Evolutionary conservation across 176 grass and related monocot species (phyloP), one percentile per base, ranked within the genome.

Genomic region (Neostapfia colusana): DNA sequence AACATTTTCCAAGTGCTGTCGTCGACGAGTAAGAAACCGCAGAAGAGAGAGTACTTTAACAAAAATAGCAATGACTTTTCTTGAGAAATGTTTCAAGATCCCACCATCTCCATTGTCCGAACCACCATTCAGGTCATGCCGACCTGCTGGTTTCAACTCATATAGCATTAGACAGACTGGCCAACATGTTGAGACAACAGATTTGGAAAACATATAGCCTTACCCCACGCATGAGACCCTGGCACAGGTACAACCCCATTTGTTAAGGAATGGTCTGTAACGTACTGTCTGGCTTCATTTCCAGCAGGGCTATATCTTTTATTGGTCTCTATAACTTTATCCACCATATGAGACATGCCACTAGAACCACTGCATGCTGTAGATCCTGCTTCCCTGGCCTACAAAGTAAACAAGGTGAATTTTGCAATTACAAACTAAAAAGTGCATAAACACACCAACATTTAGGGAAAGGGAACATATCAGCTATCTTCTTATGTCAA

Each of bases 1-100:
- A 63, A 76, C 65, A 77, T 88, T 84, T 72, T 86, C 87, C 72
- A 83, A 60, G 59, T 69, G 75, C 57, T 86, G 79, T 59, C 35
- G 73, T 67, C 27, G 86, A 13, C 48, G 69, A 82, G 67, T 57
- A 61, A 99, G 82, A 41, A 80, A 38, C 13, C 65, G 87, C 36
- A 95, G 68, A 59, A 99, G 50, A 44, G 89, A 89, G 27, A 95
- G 62, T 74, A 99, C 54, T 84, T 90, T 92, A 69, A 92, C 79
- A 77, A 99, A 85, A 45, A 92, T 50, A 50, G 77, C 75, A 74
- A 99, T 27, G 44, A 88, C 10, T 84, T 83, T 84, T 74, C 85
- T 95, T 79, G 88, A 77, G 66, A 92, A 23, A 83, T 82, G 65
- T 89, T 80, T 85, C 55, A 95, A 87, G 40, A 83, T 79, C 43